Percentiles rank a stretch among this genome's conserved stretches.
phyloP scores from a whole-genome alignment of 1,139 yeast species.

The Sugiyamaella neomexicana region DNA sequence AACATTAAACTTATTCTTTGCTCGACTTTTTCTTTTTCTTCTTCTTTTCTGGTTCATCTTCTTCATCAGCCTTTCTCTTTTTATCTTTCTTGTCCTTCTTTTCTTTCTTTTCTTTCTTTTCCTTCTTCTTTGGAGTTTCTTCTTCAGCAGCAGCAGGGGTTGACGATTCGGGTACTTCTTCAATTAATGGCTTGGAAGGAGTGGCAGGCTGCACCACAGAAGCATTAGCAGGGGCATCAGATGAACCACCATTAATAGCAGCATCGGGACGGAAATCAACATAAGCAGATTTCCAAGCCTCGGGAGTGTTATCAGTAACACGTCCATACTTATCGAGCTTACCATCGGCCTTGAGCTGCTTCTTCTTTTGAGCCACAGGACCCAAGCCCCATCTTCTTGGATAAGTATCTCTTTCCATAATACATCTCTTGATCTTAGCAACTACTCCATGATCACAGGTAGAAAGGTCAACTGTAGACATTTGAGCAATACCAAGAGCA shows the following conservation, averaged over 20 bases:
- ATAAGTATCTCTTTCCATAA: conserved; percentile 98
- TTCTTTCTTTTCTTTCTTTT: conserved; percentile 51
- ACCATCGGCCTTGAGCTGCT: conserved; percentile 96
- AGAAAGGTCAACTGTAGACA: conserved; percentile 96
- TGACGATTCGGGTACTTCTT: conserved; percentile 44
- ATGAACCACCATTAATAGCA: conserved; percentile 30
- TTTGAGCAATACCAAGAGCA: conserved; percentile 97
- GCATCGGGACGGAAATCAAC: conserved; percentile 54
- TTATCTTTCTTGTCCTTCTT: conserved; percentile 58
- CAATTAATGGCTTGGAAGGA: conserved; percentile 50
- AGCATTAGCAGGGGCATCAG: conserved; percentile 29
- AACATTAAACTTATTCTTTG: conserved; percentile 30
- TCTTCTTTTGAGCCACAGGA: conserved; percentile 98
- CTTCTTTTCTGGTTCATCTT: conserved; percentile 58
- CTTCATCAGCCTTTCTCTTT: conserved; percentile 64
- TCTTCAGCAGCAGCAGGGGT: conserved; percentile 33
- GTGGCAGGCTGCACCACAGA: conserved; percentile 45
- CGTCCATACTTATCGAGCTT: conserved; percentile 95
- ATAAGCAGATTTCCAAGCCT: conserved; percentile 84
- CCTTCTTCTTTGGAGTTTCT: conserved; percentile 45
- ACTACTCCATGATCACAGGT: conserved; percentile 98
- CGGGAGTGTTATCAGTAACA: conserved; percentile 90
- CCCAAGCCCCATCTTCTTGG: conserved; percentile 99
- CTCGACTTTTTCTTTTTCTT: conserved; percentile 51
- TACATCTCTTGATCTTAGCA: conserved; percentile 98